Base-by-base conservation (phyloP, 169 alveolate species). In the Amoebophrya sp. region DNA sequence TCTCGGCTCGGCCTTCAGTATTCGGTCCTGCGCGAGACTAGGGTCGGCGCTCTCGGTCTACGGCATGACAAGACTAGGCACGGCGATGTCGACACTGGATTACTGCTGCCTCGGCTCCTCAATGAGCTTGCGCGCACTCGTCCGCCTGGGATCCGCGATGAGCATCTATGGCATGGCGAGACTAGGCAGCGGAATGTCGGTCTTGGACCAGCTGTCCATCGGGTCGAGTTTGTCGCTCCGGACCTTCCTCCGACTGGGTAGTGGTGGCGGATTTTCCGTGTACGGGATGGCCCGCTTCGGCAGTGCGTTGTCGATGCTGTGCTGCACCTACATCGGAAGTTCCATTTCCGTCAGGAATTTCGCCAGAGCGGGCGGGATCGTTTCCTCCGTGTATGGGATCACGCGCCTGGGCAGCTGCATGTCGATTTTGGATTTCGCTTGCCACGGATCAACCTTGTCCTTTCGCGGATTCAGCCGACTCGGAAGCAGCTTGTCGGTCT, bases 51-150 rank as follows among this genome's bases (percentile, higher is more conserved):
- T 40, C 3, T 83, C 39, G 39, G 88, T 77, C 91, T 90, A 90
- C 32, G 92, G 93, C 55, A 40, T 92, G 53, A 39, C 94, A 7
- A 32, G 94, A 7, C n/a, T 53, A 29, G 94, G 40, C 0, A 18
- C 47, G 40, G 32, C 47, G 14, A 77, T 88, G 90, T 40, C 38
- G 40, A 40, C 40, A 38, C 40, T 54, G 66, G 94, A 92, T 89
- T 40, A 38, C 32, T 23, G 77, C 47, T 40, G 91, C 66, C 40
- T 39, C 33, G 94, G 92, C 23, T 18, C 77, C n/a, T 39, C 88
- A 0, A 18, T 90, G 77, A 40, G 77, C 23, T 66, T 83, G 0
- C 93, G 93, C 38, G 40, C 90, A 89, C 32, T 77, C 39, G 54
- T 89, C 32, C 32, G 89, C 23, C 77, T 90, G 0, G 94, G 89